Evolutionary conservation across 257 asterid genomes (phyloP), one percentile per base, ranked within the genome.

Genomic region (Solanum ahanhuiri): DNA sequence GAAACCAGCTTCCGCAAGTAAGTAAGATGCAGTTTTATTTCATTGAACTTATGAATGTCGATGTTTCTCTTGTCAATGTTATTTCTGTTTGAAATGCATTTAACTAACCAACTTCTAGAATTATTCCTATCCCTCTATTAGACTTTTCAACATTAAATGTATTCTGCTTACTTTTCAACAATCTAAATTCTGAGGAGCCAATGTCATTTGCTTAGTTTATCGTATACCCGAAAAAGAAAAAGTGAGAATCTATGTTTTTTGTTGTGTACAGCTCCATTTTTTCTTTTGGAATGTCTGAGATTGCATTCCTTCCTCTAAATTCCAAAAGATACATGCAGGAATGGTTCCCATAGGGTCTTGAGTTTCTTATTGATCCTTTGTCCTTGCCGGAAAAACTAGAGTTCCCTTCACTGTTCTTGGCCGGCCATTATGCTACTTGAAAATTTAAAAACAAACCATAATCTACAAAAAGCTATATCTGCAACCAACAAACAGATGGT

Each of bases 1-100:
- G 97, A 96, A 96, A 88, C 99, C 98, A 14, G 99, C 98, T 79
- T 95, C 94, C 76, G 82, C 98, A 71, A 90, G 99, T 96, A 91
- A 94, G 99, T 92, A 81, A 43, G 41, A 87, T 57, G 81, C 66
- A 51, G 41, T 73, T 82, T 71, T 58, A 34, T 41, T 69, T 82
- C 33, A 85, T 82, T 63, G 82, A 84, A 67, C 71, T 23, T 86
- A 43, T 87, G 85, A n/a, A 45, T 41, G 22, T 3, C 1, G 5
- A 20, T 43, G 17, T 25, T 43, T 6, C 64, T 77, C 37, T 43
- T 1, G 23, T 77, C 83, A 77, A 25, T 77, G 43, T 77, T 14
- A 6, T 41, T 23, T 77, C 83, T 77, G 63, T 77, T 77, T 7
- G 15, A 77, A 41, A 7, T 41, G 63, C 83, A 14, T 10, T 77